Conservation (phyloP, 169 alveolate genomes). For the Plasmodium reichenowi region DNA sequence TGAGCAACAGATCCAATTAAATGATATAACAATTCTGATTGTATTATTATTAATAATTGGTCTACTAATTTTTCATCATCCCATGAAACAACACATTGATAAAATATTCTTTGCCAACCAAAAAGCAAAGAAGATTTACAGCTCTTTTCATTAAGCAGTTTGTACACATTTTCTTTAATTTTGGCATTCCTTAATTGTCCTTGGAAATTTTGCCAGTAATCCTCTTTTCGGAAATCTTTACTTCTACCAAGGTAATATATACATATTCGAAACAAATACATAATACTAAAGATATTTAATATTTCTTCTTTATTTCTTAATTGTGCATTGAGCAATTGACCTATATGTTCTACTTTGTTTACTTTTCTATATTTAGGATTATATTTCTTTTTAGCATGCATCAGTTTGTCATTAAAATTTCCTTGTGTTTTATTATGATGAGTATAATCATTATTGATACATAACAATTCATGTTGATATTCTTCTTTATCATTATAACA, state of each 20-base stretch:
- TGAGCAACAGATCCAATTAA: constrained; percentile 88
- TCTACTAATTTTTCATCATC: constrained; percentile 42
- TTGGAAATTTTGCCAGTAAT: constrained; percentile 84
- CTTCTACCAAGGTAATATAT: constrained; percentile 85
- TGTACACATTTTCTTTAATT: constrained; percentile 66
- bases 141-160: constrained; percentile 79
- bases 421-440: constrained; percentile 8
- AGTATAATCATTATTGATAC: constrained; percentile 13
- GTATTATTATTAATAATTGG: constrained; percentile 76
- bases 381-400: not conserved
- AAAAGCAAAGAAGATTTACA: constrained; percentile 77
- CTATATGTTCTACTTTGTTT: constrained; percentile 23
- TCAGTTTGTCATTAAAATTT: constrained; percentile 1
- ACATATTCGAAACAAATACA: constrained; percentile 86
- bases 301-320: constrained; percentile 58
- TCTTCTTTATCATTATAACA: constrained; percentile 5
- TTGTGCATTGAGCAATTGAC: constrained; percentile 8
- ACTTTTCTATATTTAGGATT: not conserved
- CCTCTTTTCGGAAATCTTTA: constrained; percentile 83
- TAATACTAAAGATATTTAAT: constrained; percentile 77
- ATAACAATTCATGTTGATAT: constrained; percentile 8
- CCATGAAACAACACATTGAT: constrained; percentile 77
- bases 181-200: constrained; percentile 60
- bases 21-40: constrained; percentile 85
- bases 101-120: constrained; percentile 89